phyloP scores from a whole-genome alignment of 805 yeast genomes.

The Middelhovenomyces tepae region DNA sequence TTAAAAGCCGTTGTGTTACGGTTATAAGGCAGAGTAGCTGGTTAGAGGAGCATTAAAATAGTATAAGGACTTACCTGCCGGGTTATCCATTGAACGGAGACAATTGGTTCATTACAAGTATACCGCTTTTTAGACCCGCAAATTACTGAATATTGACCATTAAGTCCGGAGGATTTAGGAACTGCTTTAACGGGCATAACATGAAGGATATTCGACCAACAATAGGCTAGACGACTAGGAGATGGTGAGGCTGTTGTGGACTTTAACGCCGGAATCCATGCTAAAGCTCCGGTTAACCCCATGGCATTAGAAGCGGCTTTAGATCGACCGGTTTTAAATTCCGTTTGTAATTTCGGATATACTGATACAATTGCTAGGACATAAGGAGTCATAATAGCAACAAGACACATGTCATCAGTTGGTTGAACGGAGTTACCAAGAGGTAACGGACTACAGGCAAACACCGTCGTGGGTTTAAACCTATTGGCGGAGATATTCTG shows the following conservation, averaged over 20 bases:
- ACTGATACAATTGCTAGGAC: constrained; percentile 47
- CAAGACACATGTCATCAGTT: constrained; percentile 49
- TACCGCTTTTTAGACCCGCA: constrained; percentile 36
- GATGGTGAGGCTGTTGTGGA: constrained; percentile 1
- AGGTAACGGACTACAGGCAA: constrained; percentile 46
- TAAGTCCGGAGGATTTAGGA: constrained; percentile 23
- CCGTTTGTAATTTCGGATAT: constrained; percentile 42
- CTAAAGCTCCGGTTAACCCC: constrained; percentile 37
- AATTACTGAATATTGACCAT: constrained; percentile 21
- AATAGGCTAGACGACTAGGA: constrained; percentile 43
- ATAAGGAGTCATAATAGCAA: constrained; percentile 50
- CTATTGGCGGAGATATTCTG: constrained; percentile 3
- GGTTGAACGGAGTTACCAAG: constrained; percentile 46
- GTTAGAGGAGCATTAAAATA: background rate
- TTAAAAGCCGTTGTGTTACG: constrained; percentile 35
- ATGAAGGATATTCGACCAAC: constrained; percentile 57
- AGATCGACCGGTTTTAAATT: constrained; percentile 45
- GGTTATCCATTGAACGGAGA: constrained; percentile 50
- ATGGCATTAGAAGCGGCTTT: constrained; percentile 25
- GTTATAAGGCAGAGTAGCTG: constrained; percentile 30
- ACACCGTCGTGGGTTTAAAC: constrained; percentile 26
- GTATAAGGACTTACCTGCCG: constrained; percentile 17
- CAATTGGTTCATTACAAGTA: constrained; percentile 41
- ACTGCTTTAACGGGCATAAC: constrained; percentile 39
- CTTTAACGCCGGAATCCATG: constrained; percentile 55